phyloP scores from a whole-genome alignment of 108 stramenopile species.

The Discostella stelligeroides region DNA sequence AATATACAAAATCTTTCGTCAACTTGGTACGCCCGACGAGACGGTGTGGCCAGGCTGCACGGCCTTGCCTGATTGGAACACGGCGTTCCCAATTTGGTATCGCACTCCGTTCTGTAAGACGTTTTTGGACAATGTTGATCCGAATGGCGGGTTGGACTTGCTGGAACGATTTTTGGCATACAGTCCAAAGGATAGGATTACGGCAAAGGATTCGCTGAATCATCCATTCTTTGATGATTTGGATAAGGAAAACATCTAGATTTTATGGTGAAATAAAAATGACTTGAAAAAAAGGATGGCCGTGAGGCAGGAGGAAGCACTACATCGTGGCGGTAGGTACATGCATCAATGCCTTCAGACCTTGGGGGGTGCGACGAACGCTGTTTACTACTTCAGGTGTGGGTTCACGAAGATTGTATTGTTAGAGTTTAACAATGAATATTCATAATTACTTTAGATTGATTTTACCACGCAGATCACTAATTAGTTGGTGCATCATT shows the following conservation, averaged over 20 bases:
- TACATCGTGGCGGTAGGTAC: no score
- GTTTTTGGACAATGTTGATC: constrained; percentile 64
- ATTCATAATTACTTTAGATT: background rate
- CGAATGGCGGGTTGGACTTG: constrained; percentile 63
- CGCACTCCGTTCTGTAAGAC: constrained; percentile 63
- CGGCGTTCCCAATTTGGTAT: constrained; percentile 87
- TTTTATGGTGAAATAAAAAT: no score
- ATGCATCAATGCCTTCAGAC: no score
- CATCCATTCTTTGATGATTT: constrained; percentile 98
- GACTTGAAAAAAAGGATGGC: no score
- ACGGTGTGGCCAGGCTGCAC: constrained; percentile 91
- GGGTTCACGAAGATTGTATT: no score
- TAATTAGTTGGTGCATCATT: no score
- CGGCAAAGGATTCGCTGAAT: constrained; percentile 90
- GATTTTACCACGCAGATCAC: no score
- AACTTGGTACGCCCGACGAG: constrained; percentile 95
- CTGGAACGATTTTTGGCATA: constrained; percentile 89
- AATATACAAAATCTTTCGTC: constrained; percentile 96
- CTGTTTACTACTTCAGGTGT: no score
- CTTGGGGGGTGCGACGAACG: no score
- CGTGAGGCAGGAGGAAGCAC: no score
- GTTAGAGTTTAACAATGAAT: background rate
- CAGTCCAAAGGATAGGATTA: constrained; percentile 95
- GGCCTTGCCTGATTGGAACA: constrained; percentile 85
- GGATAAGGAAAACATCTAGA: constrained; percentile 81